Base-by-base conservation (phyloP, 1,139 yeast species). In the Kodamaea suecica region DNA sequence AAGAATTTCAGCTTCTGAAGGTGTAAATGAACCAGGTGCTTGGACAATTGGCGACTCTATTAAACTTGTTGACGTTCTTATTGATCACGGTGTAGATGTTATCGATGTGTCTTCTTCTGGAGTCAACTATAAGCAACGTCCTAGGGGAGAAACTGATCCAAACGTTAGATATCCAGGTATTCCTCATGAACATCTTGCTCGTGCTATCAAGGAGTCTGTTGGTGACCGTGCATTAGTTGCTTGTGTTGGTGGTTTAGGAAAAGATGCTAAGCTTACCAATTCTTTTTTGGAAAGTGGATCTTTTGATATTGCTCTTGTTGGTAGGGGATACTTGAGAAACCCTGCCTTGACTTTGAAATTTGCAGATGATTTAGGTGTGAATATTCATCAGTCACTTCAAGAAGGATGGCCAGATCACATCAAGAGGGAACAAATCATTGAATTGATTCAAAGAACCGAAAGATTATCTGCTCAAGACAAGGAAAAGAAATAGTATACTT, bases 31-130 rank as follows among this genome's bases (percentile, higher is more conserved):
- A 29, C 59, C 61, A 21, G 60, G 55, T 2, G 61, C 71, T 5
- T 76, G 80, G 80, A 64, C 57, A 1, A 47, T 70, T 23, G 68
- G 70, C 16, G 80, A 78, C 42, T 57, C 78, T 1, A 42, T 64
- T 27, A 59, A 60, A 43, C 53, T 76, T 31, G 67, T 74, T 2
- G 62, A 62, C 21, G 39, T 61, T 7, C 52, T 76, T 17, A 57
- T 61, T 24, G 62, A 63, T 21, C 61, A 57, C 35, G 80, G 79
- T 10, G 61, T 77, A 27, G 75, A 73, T 42, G 56, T 76, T 9
- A 44, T 77, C 24, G 83, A 78, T 47, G 62, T 71, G 27, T 73
- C 81, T 3, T 62, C 77, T n/a, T 81, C 80, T 33, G 81, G 80
- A 29, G 68, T 63, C 49, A 59, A 60, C 41, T 42, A 60, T 23